phyloP scores from a whole-genome alignment of 495 filamentous ascomycete species.

The Acidomyces sp. region DNA sequence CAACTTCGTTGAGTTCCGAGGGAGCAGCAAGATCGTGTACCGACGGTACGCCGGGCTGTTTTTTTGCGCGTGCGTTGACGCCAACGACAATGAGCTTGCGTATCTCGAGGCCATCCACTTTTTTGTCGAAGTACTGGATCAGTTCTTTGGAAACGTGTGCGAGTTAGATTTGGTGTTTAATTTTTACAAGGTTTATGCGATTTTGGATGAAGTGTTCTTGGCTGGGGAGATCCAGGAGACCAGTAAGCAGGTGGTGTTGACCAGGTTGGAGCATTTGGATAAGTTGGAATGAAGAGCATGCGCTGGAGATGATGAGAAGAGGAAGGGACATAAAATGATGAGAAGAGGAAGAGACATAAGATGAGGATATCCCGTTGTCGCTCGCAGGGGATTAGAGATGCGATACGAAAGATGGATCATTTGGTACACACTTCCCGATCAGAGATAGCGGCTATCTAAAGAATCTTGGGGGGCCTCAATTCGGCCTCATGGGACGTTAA shows the following conservation, averaged over 20 bases:
- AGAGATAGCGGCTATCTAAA: no score
- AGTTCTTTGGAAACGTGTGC: slow-evolving; percentile 98
- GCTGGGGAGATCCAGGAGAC: slow-evolving; percentile 98
- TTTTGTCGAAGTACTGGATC: slow-evolving; percentile 95
- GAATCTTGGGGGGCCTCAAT: no score
- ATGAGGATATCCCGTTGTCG: no score
- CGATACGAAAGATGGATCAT: no score
- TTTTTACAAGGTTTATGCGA: slow-evolving; percentile 96
- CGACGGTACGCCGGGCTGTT: slow-evolving; percentile 93
- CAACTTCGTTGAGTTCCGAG: slow-evolving; percentile 94
- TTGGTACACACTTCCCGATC: no score
- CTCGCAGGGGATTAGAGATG: no score
- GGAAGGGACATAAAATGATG: no score
- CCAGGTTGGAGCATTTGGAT: slow-evolving; percentile 85
- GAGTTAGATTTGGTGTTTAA: slow-evolving; percentile 98
- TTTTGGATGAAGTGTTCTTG: slow-evolving; percentile 92
- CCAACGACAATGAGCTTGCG: slow-evolving; percentile 95
- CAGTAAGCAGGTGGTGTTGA: slow-evolving; percentile 92
- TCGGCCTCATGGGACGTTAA: no score
- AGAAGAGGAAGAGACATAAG: no score
- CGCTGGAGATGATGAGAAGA: no score
- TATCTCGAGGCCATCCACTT: slow-evolving; percentile 98
- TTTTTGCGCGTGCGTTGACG: slow-evolving; percentile 98
- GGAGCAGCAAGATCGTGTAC: slow-evolving; percentile 80
- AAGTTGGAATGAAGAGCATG: slow-evolving; percentile 87